phyloP scores from a whole-genome alignment of 768 basidiomycete species.

The Boletus reticulatus region DNA sequence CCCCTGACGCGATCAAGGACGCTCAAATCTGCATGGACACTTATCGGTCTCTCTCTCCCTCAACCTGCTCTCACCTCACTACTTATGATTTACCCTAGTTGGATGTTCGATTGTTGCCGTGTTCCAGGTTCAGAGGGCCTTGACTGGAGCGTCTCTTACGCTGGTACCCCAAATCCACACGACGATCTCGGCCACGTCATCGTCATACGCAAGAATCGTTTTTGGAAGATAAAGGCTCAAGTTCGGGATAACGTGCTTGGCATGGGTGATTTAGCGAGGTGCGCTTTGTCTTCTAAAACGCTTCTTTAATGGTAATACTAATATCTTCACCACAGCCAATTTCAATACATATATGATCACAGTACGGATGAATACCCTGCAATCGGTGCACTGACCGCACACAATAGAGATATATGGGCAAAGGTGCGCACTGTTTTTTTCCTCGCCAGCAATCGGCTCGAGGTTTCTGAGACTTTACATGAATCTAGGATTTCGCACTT shows the following conservation, averaged over 20 bases:
- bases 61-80: not conserved
- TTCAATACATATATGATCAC: conserved; percentile 68
- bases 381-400: conserved; percentile 74
- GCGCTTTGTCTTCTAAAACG: conserved; percentile 9
- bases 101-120: conserved; percentile 93
- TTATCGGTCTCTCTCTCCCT: conserved; percentile 57
- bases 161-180: conserved; percentile 39
- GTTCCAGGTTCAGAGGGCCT: conserved; percentile 69
- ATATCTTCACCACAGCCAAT: conserved; percentile 47
- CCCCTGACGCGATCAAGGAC: conserved; percentile 66
- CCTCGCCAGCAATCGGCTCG: not conserved
- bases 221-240: conserved; percentile 76
- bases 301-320: not conserved
- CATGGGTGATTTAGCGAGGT: conserved; percentile 66
- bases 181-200: conserved; percentile 72
- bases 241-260: conserved; percentile 56
- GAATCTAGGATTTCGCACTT: conserved; percentile 56
- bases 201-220: conserved; percentile 79
- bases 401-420: conserved; percentile 87
- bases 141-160: conserved; percentile 76
- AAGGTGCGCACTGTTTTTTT: conserved; percentile 46
- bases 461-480: not conserved
- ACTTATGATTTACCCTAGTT: conserved; percentile 41
- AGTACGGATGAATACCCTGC: conserved; percentile 63
- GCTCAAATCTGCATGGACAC: conserved; percentile 84